A percentile compares a stretch with the other conserved stretches of the same genome.
phyloP scores from a whole-genome alignment of 1,284 basidiomycete genomes.

The Pseudomicrostroma phylloplanum region DNA sequence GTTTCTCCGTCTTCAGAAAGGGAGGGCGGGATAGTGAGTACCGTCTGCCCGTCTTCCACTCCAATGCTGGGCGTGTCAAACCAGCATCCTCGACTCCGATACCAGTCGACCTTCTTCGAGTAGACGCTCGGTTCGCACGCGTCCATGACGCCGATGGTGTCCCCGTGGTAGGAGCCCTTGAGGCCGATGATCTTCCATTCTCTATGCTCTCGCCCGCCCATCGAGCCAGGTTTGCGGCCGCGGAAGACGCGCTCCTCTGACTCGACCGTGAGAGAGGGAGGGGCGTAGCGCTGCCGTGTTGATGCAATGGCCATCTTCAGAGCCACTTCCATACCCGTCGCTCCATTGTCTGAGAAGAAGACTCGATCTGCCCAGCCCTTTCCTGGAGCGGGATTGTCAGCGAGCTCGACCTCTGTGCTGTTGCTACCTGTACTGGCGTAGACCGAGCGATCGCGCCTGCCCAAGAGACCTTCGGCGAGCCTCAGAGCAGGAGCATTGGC shows the following conservation, averaged over 20 bases:
- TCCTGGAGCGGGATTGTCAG: constrained; percentile 61
- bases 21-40: constrained; percentile 59
- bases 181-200: constrained; percentile 76
- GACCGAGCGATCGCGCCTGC: constrained; percentile 48
- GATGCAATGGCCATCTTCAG: constrained; percentile 72
- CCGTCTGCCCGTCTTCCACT: constrained; percentile 61
- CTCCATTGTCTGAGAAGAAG: constrained; percentile 90
- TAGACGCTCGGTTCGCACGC: constrained; percentile 81
- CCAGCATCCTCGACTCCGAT: constrained; percentile 85
- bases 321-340: constrained; percentile 91
- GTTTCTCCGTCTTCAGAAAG: not conserved
- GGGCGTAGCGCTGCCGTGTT: constrained; percentile 27
- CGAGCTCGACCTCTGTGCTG: not conserved
- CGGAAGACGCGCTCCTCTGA: constrained; percentile 24
- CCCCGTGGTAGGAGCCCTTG: constrained; percentile 92
- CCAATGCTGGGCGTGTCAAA: constrained; percentile 75
- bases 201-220: constrained; percentile 24
- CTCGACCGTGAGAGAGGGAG: constrained; percentile 18
- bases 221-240: constrained; percentile 19
- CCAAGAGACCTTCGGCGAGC: constrained; percentile 65
- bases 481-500: constrained; percentile 76
- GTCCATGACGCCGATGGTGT: constrained; percentile 97
- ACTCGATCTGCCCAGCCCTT: constrained; percentile 82
- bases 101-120: constrained; percentile 82
- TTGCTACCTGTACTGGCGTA: constrained; percentile 9